A percentile compares a stretch with the other conserved stretches of the same genome.
phyloP scores from a whole-genome alignment of 257 asterid species.

The Scutellaria minor region DNA sequence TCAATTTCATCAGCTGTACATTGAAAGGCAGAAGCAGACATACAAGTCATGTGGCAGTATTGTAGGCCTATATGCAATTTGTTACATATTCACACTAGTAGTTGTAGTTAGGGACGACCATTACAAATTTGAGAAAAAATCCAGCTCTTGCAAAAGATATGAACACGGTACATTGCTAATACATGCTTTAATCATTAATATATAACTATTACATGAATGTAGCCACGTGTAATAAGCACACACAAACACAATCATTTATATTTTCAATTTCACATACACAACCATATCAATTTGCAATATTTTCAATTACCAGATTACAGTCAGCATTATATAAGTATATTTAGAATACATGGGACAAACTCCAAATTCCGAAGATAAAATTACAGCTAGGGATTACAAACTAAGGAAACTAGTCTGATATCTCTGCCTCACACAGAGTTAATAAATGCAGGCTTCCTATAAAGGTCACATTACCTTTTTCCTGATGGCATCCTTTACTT shows the following conservation, averaged over 20 bases:
- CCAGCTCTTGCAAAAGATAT: constrained; percentile 19
- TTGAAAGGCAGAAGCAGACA: constrained; percentile 39
- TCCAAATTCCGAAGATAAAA: constrained; percentile 19
- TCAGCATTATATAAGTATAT: constrained; percentile 16
- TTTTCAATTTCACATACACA: constrained; percentile 12
- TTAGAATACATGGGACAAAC: constrained; percentile 6
- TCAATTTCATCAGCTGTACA: constrained; percentile 75
- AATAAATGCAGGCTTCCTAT: constrained; percentile 12
- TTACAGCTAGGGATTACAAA: constrained; percentile 17
- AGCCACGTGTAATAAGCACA: not conserved
- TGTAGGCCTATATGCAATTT: constrained; percentile 27
- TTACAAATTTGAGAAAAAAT: constrained; percentile 20
- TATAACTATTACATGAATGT: not conserved
- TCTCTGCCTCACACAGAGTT: constrained; percentile 13
- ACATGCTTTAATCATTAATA: constrained; percentile 24
- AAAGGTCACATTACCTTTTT: constrained; percentile 70
- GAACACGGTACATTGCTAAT: not conserved
- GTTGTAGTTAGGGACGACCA: not conserved
- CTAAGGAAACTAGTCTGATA: constrained; percentile 7
- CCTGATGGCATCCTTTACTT: constrained; percentile 76
- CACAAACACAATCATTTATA: constrained; percentile 1
- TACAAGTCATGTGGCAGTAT: constrained; percentile 29
- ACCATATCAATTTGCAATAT: constrained; percentile 16
- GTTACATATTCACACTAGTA: not conserved
- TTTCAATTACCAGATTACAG: constrained; percentile 2